Evolutionary conservation across 2,329 filamentous ascomycete genomes (phyloP), one percentile per base, ranked within the genome.

Genomic region (Coniochaeta prunicola): DNA sequence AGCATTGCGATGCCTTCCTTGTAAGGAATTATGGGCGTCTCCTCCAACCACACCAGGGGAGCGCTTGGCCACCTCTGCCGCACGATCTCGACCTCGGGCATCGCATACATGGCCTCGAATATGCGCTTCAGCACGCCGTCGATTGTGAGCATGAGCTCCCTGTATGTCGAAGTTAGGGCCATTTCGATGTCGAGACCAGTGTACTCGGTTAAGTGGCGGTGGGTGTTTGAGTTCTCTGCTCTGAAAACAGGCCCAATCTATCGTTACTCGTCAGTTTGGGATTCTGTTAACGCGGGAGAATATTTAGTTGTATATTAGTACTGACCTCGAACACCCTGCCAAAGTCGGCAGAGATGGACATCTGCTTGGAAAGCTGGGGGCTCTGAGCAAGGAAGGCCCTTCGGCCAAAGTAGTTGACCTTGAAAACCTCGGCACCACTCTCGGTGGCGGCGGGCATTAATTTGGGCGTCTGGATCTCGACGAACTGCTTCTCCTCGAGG

Each of bases 391-490:
- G 76, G 77, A 94, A 97, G 3, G 92, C 92, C 21, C 84, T 84
- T 57, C 92, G 86, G 31, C 87, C 90, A 75, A 97, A 97, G 76
- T 97, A 97, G 68, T 94, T 90, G 55, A 96, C 85, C 70, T 90
- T 87, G 79, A 97, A 97, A 5, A 97, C 92, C 63, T 91, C 91
- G 15, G 92, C 88, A 53, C 92, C 92, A 53, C 90, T 96, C 73
- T 97, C 92, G 0, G 92, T 96, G 1, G 92, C 92, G 13, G 89
- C 87, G 1, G 91, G 90, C 76, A 96, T 91, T 48, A 97, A 78
- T 75, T 96, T 97, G 2, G 92, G 92, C 0, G 91, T 96, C 70
- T 96, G 91, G 61, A 97, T 96, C 73, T 97, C 92, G 60, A 96
- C 88, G 70, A 97, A 97, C 17, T 86, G 88, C 62, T 88, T 79